These are phyloP conservation scores for Neurospora crassa DNA, from an alignment of 2,329 filamentous ascomycete species.

Conservation along the genomic window DNA sequence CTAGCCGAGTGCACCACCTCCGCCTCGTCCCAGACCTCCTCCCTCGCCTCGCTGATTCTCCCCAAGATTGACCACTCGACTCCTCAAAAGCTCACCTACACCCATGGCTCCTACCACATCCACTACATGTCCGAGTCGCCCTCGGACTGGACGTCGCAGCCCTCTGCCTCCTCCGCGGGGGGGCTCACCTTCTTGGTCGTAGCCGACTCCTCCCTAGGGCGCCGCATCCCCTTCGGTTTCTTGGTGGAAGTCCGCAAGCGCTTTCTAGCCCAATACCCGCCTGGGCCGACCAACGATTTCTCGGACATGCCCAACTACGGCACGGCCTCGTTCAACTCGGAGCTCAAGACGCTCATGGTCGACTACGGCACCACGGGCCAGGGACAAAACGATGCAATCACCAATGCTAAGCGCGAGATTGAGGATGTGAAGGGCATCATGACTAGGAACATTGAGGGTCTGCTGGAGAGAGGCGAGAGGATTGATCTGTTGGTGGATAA, in stretches of 20 bases:
- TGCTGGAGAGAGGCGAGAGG: constrained; percentile 82
- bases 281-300: constrained; percentile 57
- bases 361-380: constrained; percentile 73
- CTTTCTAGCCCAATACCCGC: constrained; percentile 65
- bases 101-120: constrained; percentile 83
- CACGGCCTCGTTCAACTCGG: constrained; percentile 74
- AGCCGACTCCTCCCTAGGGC: constrained; percentile 65
- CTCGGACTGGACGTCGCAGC: constrained; percentile 44
- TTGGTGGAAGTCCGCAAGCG: constrained; percentile 82
- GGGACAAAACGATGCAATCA: constrained; percentile 70
- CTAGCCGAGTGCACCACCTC: constrained; percentile 86
- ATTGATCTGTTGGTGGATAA: constrained; percentile 94
- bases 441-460: constrained; percentile 88
- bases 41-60: constrained; percentile 85
- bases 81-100: constrained; percentile 87
- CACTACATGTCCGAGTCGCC: constrained; percentile 89
- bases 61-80: constrained; percentile 80
- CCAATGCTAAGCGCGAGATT: constrained; percentile 79
- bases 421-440: constrained; percentile 88
- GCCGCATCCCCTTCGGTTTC: constrained; percentile 87
- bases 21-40: constrained; percentile 71
- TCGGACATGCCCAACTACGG: constrained; percentile 77
- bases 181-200: constrained; percentile 89
- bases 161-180: constrained; percentile 59
- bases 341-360: constrained; percentile 68